phyloP scores from a whole-genome alignment of 352 stramenopile genomes.

The Pythium dissimile region DNA sequence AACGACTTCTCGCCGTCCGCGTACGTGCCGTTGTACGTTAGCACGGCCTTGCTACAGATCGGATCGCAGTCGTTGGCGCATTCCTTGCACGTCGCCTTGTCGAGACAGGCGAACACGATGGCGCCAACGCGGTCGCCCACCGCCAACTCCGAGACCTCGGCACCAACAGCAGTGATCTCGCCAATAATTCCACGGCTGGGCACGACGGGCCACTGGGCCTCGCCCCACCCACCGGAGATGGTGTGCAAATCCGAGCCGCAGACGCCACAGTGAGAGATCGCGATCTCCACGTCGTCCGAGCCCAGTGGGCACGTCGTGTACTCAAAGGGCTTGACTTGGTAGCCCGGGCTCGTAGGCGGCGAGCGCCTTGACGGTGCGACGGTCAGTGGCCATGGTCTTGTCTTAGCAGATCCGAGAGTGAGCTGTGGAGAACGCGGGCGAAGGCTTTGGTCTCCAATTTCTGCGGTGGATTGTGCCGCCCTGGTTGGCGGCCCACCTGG shows the following conservation, averaged over 20 bases:
- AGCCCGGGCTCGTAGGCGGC: conserved; percentile 5
- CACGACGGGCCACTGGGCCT: conserved; percentile 18
- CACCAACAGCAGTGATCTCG: conserved; percentile 12
- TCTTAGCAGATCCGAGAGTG: too few relatives aligned
- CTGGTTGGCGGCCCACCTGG: too few relatives aligned
- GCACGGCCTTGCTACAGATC: conserved; percentile 7
- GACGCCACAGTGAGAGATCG: conserved; percentile 26
- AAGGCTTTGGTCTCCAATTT: too few relatives aligned
- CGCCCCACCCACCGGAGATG: conserved; percentile 18
- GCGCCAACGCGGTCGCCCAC: conserved; percentile 20
- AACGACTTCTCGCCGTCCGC: conserved; percentile 12
- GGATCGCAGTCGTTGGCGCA: conserved; percentile 6
- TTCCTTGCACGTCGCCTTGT: conserved; percentile 4
- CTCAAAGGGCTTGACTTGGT: conserved; percentile 12
- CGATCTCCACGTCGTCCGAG: conserved; percentile 23
- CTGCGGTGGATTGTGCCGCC: too few relatives aligned
- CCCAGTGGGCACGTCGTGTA: conserved; percentile 15
- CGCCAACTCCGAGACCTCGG: not conserved
- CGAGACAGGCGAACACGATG: conserved; percentile 12
- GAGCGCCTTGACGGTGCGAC: conserved; percentile 12
- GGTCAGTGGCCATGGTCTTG: too few relatives aligned
- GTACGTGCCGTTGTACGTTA: conserved; percentile 19
- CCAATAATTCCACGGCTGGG: conserved; percentile 28
- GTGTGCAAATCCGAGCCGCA: conserved; percentile 30
- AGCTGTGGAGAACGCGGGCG: too few relatives aligned